Conservation (phyloP, 2,329 filamentous ascomycete species). For the Exophiala aquamarina region DNA sequence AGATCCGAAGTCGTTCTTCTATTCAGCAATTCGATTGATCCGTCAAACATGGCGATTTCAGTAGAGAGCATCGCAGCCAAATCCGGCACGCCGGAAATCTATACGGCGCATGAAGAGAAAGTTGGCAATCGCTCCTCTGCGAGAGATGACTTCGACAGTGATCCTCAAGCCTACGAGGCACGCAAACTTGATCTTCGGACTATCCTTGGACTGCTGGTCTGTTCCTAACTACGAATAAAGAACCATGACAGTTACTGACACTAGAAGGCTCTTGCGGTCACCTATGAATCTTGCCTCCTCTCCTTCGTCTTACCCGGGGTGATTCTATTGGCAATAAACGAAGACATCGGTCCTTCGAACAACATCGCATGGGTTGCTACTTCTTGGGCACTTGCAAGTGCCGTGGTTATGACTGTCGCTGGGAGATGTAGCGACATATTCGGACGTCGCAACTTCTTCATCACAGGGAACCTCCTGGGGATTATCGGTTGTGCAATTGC, state of each 20-base stretch:
- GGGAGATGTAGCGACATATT: conserved; percentile 18
- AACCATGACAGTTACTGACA: too few relatives aligned
- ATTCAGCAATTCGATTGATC: too few relatives aligned
- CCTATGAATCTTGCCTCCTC: conserved; percentile 13
- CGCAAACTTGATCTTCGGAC: conserved; percentile 9
- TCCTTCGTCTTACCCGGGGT: conserved; percentile 10
- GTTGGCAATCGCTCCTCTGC: too few relatives aligned
- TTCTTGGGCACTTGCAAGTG: conserved; percentile 10
- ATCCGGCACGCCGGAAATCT: too few relatives aligned
- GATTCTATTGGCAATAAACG: conserved; percentile 13
- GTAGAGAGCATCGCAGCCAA: too few relatives aligned
- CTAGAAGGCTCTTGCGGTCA: conserved; percentile 15
- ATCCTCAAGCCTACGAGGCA: neutral
- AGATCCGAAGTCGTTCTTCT: too few relatives aligned
- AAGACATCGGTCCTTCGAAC: conserved; percentile 14
- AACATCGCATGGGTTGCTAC: conserved; percentile 11
- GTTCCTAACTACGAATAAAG: too few relatives aligned
- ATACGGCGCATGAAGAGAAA: too few relatives aligned
- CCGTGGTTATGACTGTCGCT: conserved; percentile 10
- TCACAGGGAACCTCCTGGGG: conserved; percentile 13
- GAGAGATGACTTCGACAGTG: too few relatives aligned
- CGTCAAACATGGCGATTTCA: too few relatives aligned
- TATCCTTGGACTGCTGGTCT: conserved; percentile 8
- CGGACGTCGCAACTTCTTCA: conserved; percentile 14
- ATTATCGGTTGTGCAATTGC: conserved; percentile 14